Evolutionary conservation across 768 basidiomycete species (phyloP).

Genomic region (Mycena amicta): DNA sequence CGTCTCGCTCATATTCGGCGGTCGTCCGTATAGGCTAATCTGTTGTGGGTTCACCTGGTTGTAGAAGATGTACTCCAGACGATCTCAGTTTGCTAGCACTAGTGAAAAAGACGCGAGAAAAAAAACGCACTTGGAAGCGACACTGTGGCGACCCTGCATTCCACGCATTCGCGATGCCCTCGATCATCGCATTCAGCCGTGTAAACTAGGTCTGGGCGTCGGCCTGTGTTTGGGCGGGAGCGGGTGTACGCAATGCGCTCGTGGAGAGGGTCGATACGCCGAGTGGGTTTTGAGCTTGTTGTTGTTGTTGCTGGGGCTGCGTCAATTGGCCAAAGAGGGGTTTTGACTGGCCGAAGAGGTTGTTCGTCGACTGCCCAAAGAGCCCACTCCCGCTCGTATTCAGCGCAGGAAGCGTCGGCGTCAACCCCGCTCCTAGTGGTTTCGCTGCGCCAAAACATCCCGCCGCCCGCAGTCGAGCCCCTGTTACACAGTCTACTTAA

Average conservation of each 20-base stretch:
- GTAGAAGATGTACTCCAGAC: constrained; percentile 74
- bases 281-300: constrained; percentile 12
- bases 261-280: constrained; percentile 35
- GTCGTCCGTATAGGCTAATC: constrained; percentile 68
- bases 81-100: background rate
- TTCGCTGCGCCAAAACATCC: constrained; percentile 26
- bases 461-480: too few relatives aligned
- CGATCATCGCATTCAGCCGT: constrained; percentile 59
- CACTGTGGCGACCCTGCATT: constrained; percentile 67
- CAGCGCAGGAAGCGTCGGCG: constrained; percentile 28
- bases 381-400: constrained; percentile 23
- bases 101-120: constrained; percentile 1
- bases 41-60: constrained; percentile 76
- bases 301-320: constrained; percentile 14
- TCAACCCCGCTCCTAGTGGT: constrained; percentile 4
- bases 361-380: constrained; percentile 32
- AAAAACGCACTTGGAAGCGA: constrained; percentile 70
- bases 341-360: constrained; percentile 24
- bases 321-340: constrained; percentile 12
- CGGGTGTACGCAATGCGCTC: constrained; percentile 41
- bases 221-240: constrained; percentile 48
- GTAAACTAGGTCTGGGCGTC: constrained; percentile 63
- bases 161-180: constrained; percentile 71
- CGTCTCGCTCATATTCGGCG: constrained; percentile 68
- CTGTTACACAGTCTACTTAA: too few relatives aligned